A percentile compares a stretch with the other conserved stretches of the same genome.
These are phyloP conservation scores for Davidsoniella virescens DNA, from an alignment of 2,329 filamentous ascomycete species.

Conservation along the genomic window DNA sequence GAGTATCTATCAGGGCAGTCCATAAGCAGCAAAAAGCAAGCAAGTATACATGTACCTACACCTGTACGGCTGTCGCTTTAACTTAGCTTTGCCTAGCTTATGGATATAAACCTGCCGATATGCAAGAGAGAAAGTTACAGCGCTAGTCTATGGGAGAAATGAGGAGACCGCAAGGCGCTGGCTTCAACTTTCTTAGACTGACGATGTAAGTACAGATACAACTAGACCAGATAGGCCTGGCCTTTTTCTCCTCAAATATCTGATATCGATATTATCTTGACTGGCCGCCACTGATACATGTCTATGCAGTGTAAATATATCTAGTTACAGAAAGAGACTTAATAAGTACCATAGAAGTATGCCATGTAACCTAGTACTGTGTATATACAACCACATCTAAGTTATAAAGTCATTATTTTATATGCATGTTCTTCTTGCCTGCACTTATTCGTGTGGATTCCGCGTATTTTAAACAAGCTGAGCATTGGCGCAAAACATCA, in stretches of 20 bases:
- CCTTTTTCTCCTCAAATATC: neutral
- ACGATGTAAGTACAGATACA: neutral
- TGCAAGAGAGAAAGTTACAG: neutral
- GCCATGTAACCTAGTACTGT: too few relatives aligned
- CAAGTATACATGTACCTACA: neutral
- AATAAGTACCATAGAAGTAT: too few relatives aligned
- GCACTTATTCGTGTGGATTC: too few relatives aligned
- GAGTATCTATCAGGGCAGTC: neutral
- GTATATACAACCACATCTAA: too few relatives aligned
- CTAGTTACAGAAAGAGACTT: too few relatives aligned
- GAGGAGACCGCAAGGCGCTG: slow-evolving; percentile 7
- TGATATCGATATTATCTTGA: neutral
- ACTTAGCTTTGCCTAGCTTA: neutral
- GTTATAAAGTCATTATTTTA: too few relatives aligned
- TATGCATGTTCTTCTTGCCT: too few relatives aligned
- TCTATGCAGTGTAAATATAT: too few relatives aligned
- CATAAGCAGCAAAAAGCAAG: neutral
- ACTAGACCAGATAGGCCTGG: neutral
- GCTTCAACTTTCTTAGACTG: neutral
- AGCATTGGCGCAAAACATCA: too few relatives aligned
- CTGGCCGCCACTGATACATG: too few relatives aligned
- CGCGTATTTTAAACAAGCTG: too few relatives aligned
- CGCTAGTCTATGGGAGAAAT: neutral
- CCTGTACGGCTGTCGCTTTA: neutral
- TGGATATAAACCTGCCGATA: neutral